Percentiles rank a stretch among this genome's conserved stretches.
These are phyloP conservation scores for Russula virescens DNA, from an alignment of 768 basidiomycete species.

Conservation along the genomic window DNA sequence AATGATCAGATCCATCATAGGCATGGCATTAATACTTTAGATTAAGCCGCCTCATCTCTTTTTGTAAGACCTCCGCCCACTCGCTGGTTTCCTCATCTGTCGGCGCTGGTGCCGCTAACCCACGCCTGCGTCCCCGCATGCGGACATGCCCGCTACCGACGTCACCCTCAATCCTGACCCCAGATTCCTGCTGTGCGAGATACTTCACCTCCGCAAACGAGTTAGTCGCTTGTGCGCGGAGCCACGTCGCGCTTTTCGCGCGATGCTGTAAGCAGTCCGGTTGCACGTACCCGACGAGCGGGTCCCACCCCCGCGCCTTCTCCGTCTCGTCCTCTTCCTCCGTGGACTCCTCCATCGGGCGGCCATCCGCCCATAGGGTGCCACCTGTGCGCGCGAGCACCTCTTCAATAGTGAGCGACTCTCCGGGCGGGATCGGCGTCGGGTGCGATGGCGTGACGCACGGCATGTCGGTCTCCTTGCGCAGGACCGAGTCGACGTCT, in stretches of 20 bases:
- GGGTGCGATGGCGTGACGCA: conserved; percentile 94
- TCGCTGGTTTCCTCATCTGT: background rate
- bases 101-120: no score
- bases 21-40: no score
- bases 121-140: conserved; percentile 11
- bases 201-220: conserved; percentile 68
- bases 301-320: conserved; percentile 27
- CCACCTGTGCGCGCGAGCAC: conserved; percentile 64
- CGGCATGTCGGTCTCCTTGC: conserved; percentile 95
- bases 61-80: conserved; percentile 18
- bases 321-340: conserved; percentile 19
- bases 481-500: conserved; percentile 82
- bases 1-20: no score
- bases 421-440: conserved; percentile 75
- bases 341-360: conserved; percentile 41
- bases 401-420: conserved; percentile 66
- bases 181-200: conserved; percentile 50
- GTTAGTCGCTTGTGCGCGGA: conserved; percentile 70
- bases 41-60: conserved; percentile 8
- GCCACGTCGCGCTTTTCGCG: conserved; percentile 55
- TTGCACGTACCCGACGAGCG: conserved; percentile 44
- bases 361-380: conserved; percentile 55
- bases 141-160: conserved; percentile 30
- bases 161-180: conserved; percentile 34
- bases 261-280: conserved; percentile 65